Evolutionary conservation across 805 yeast genomes (phyloP), one percentile per base, ranked within the genome.

Genomic region (Clavispora santaluciae): DNA sequence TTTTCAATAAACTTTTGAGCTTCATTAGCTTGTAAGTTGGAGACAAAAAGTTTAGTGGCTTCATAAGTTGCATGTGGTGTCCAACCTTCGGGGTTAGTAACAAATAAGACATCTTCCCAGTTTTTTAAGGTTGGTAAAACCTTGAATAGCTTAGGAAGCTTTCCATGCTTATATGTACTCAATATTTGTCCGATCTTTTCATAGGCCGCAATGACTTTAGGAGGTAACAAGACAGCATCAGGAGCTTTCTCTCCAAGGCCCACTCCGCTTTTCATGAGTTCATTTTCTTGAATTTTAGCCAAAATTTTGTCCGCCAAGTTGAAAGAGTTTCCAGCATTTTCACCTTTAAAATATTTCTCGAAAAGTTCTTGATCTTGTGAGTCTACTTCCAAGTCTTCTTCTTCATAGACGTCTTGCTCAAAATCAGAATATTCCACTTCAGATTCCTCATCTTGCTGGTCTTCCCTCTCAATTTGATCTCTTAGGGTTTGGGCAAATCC

Each of bases 101-200:
- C 96, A 57, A 81, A 91, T 25, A 93, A 68, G 24, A 93, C 84
- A 60, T 91, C 98, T 60, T 89, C 89, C 99, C 99, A 93, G 65
- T 91, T 91, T 53, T 77, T 83, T 50, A 93, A 74, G 3, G 95
- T 77, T 25, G 99, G 99, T 41, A 95, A 76, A 38, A 93, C 95
- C 60, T 93, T 93, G 72, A 93, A 93, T 24, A 95, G 76, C 56
- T 91, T 90, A n/a, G 99, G 99, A 39, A 93, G 73, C 63, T 90
- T 90, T 37, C 99, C 99, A 56, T 93, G 95, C 29, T 90, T 84
- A 79, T 95, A 93, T 4, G 95, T 80, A 16, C 88, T 75, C 44
- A 93, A 71, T 39, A 91, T 81, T 51, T 81, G 81, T 7, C 98
- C 98, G 35, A 93, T 91, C 57, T 87, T 87, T 36, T 87, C 83